Conservation (phyloP, 345 rosid genomes). For the Punica granatum region DNA sequence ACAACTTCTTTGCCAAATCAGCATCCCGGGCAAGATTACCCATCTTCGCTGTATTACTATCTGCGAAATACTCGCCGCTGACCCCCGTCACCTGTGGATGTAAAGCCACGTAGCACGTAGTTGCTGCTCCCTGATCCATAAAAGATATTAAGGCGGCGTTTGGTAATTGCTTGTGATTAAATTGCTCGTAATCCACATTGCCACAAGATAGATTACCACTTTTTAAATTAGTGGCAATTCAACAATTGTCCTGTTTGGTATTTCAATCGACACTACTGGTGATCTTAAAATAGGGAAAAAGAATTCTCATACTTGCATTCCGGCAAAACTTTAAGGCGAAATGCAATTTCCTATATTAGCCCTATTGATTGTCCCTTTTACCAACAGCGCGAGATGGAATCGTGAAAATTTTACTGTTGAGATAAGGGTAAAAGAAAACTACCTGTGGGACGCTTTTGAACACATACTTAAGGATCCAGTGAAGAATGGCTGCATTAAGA, state of each 20-base stretch:
- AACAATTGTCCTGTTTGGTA: too few relatives aligned
- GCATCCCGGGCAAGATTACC: constrained; percentile 33
- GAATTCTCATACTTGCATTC: too few relatives aligned
- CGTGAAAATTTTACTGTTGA: not conserved
- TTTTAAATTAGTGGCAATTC: too few relatives aligned
- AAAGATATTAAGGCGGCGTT: too few relatives aligned
- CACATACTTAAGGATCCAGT: constrained; percentile 29
- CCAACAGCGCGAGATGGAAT: not conserved
- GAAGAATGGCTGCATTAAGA: constrained; percentile 32
- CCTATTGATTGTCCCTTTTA: too few relatives aligned
- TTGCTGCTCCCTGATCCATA: constrained; percentile 64
- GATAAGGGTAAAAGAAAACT: not conserved
- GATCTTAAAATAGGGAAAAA: too few relatives aligned
- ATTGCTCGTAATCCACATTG: too few relatives aligned
- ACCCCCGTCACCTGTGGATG: constrained; percentile 60
- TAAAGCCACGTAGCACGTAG: constrained; percentile 72
- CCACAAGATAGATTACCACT: too few relatives aligned
- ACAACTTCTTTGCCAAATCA: constrained; percentile 44
- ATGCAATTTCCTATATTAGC: too few relatives aligned
- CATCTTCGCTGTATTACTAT: constrained; percentile 37
- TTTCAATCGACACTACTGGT: too few relatives aligned
- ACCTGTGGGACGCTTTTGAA: constrained; percentile 71
- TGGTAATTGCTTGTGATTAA: too few relatives aligned
- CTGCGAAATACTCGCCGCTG: constrained; percentile 49
- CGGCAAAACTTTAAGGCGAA: too few relatives aligned